phyloP scores from a whole-genome alignment of 1,284 basidiomycete genomes.

The Malassezia sp. region DNA sequence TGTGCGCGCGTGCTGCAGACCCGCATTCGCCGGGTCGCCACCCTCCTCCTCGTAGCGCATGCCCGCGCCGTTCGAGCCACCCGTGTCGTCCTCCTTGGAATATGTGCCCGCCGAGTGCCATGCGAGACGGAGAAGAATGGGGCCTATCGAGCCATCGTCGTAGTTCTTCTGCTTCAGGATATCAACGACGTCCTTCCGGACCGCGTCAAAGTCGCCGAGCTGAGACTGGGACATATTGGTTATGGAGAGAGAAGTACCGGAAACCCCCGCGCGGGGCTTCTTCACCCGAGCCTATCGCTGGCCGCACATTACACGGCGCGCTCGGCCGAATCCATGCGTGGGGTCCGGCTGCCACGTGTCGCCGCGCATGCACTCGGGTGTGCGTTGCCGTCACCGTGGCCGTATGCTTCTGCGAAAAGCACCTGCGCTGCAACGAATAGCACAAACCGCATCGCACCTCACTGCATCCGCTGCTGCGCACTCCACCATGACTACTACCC shows the following conservation, averaged over 20 bases:
- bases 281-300: neutral
- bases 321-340: neutral
- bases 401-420: conserved; percentile 12
- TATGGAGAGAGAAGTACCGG: neutral
- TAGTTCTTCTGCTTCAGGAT: conserved; percentile 43
- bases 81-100: conserved; percentile 64
- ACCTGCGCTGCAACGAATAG: conserved; percentile 26
- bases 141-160: conserved; percentile 35
- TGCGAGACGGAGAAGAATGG: conserved; percentile 75
- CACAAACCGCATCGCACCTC: conserved; percentile 32
- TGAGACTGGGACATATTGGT: conserved; percentile 20
- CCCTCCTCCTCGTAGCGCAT: conserved; percentile 49
- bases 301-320: conserved; percentile 1
- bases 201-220: conserved; percentile 34
- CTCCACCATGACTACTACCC: conserved; percentile 24
- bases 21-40: conserved; percentile 74
- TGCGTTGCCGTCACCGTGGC: neutral
- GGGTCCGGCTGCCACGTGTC: neutral
- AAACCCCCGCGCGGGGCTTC: no score
- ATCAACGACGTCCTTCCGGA: conserved; percentile 36
- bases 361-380: neutral
- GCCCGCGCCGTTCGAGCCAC: conserved; percentile 54
- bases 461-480: neutral
- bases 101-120: conserved; percentile 71
- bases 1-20: conserved; percentile 67